phyloP scores from a whole-genome alignment of 1,139 yeast genomes.

The Scheffersomyces illinoinensis region DNA sequence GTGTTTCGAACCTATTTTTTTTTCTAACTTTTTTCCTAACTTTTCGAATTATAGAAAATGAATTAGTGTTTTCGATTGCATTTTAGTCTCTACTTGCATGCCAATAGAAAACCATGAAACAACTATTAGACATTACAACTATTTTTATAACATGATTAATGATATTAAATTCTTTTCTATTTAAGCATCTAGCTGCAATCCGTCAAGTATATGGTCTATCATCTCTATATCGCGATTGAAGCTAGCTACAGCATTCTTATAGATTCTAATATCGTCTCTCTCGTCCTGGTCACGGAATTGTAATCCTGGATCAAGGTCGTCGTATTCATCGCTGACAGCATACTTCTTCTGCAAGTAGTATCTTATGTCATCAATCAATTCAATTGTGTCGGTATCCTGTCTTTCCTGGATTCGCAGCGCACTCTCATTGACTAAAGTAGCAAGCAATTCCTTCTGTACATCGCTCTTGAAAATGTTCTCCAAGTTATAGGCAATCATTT shows the following conservation, averaged over 20 bases:
- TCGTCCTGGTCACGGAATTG: conserved; percentile 10
- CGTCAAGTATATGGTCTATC: conserved; percentile 46
- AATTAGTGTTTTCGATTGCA: no score
- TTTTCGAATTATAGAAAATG: neutral
- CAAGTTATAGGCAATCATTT: conserved; percentile 55
- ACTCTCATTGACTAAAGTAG: conserved; percentile 37
- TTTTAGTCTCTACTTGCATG: no score
- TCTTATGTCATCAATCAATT: conserved; percentile 73
- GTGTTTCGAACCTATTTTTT: no score
- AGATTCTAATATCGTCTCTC: conserved; percentile 30
- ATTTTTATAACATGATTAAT: neutral
- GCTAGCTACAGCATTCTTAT: conserved; percentile 23
- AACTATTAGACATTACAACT: neutral
- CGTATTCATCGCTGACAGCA: conserved; percentile 29
- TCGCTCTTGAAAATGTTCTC: conserved; percentile 32
- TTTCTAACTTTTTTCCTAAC: no score
- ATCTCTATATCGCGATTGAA: conserved; percentile 38
- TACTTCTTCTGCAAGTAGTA: conserved; percentile 59
- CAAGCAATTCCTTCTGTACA: conserved; percentile 22
- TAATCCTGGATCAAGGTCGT: conserved; percentile 31
- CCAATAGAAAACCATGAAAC: no score
- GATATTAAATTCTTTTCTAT: neutral
- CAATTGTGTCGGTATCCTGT: conserved; percentile 78
- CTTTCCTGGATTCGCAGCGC: conserved; percentile 60
- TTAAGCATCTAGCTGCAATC: conserved; percentile 47